phyloP scores from a whole-genome alignment of 345 rosid genomes.

The Euphorbia tirucalli region DNA sequence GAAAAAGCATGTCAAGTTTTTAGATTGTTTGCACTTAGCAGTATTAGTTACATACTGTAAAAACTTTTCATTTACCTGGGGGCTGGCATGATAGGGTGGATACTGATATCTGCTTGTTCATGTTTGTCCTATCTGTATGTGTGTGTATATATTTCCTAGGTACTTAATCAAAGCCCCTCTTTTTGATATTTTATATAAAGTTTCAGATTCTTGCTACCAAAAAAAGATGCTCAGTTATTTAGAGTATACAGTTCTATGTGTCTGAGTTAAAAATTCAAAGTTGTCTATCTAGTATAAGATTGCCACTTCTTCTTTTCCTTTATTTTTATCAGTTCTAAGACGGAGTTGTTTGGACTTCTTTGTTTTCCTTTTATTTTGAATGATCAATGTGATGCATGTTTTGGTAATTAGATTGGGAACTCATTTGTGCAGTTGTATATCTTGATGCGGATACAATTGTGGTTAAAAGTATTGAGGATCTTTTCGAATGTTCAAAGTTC shows the following conservation, averaged over 20 bases:
- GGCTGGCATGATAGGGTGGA: neutral
- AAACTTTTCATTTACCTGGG: neutral
- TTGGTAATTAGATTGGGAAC: constrained; percentile 1
- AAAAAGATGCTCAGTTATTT: neutral
- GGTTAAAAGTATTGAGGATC: constrained; percentile 83
- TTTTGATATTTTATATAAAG: neutral
- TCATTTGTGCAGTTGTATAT: constrained; percentile 65
- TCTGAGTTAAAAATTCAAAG: neutral
- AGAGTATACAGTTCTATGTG: neutral
- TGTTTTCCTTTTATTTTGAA: neutral
- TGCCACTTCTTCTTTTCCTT: neutral
- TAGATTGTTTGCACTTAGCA: neutral
- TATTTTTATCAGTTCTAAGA: neutral
- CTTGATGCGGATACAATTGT: constrained; percentile 97
- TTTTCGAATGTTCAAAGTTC: constrained; percentile 74
- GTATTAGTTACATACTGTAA: neutral
- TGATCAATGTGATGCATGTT: neutral
- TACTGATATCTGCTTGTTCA: neutral
- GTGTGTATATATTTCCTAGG: neutral
- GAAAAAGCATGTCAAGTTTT: neutral
- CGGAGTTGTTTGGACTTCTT: neutral
- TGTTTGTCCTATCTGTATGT: neutral
- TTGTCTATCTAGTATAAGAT: neutral
- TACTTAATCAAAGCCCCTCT: neutral
- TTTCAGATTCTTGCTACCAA: neutral